Evolutionary conservation across 192 early-diverging fungal species (phyloP), one percentile per base, ranked within the genome.

Genomic region (Spizellomyces punctatus): DNA sequence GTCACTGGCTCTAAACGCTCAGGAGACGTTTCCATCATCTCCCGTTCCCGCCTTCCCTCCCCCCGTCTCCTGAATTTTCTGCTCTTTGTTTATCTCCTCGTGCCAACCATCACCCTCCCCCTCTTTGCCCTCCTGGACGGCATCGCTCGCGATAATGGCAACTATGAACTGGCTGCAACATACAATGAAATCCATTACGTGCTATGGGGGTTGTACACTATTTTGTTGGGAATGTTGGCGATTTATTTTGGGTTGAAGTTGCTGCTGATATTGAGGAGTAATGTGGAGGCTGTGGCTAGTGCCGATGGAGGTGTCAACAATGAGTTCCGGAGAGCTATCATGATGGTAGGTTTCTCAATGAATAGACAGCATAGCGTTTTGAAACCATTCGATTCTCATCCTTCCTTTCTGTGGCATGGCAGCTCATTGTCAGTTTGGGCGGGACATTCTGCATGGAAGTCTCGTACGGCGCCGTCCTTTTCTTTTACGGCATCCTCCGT

Each of bases 61-160:
- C 43, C 63, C 10, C 46, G 27, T 16, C 14, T 65, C 16, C 45
- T 44, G 16, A 65, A 65, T 48, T 12, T 42, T n/a, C 36, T 65
- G 7, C 46, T 42, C 43, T 0, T 0, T n/a, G 5, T 47, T 50
- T 41, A 48, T 6, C 16, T 48, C 16, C 10, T 42, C 22, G 17
- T 65, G 44, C 63, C 63, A n/a, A 19, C 63, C 3, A 46, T 48
- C 46, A 65, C 63, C 12, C 45, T 65, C 6, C 63, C 63, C 27
- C 43, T 65, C 16, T 22, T 41, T 41, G 63, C 42, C 12, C n/a
- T 17, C 6, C 45, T 65, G 44, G 46, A 48, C 63, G 63, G 63
- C 43, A 16, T 16, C 12, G 63, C 44, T 6, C 63, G 63, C 22
- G 63, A 65, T 41, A 44, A 16, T 19, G 63, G 44, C 22, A 43